A percentile compares a stretch with the other conserved stretches of the same genome.
Evolutionary conservation across 2,329 filamentous ascomycete species (phyloP).

Genomic region (Raffaelea albimanens): DNA sequence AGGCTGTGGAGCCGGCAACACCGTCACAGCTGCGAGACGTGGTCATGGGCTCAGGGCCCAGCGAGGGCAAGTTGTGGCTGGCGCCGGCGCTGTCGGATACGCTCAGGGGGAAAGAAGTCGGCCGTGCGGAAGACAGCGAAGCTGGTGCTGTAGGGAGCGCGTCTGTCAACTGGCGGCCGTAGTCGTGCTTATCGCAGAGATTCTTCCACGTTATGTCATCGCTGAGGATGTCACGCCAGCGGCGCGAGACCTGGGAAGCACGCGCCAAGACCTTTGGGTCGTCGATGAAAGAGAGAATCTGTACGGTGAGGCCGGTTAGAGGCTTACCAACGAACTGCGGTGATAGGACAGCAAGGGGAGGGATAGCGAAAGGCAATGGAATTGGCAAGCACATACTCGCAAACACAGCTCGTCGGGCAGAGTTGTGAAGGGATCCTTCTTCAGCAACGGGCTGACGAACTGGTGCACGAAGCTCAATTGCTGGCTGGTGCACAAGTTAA

Average conservation of each 20-base stretch:
- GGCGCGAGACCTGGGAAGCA: conserved; percentile 88
- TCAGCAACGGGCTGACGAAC: conserved; percentile 86
- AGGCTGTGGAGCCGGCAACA: conserved; percentile 24
- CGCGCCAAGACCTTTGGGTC: conserved; percentile 89
- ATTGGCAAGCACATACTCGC: conserved; percentile 46
- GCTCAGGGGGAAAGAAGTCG: conserved; percentile 21
- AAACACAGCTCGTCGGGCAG: conserved; percentile 90
- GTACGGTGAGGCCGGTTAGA: conserved; percentile 2
- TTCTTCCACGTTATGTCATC: conserved; percentile 99
- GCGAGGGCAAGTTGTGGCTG: conserved; percentile 34
- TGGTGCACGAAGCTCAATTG: conserved; percentile 93
- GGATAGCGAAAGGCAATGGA: no score
- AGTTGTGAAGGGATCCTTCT: conserved; percentile 91
- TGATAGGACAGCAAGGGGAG: neutral
- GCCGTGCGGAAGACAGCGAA: conserved; percentile 18
- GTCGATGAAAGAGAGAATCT: conserved; percentile 95
- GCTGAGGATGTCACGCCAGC: conserved; percentile 87
- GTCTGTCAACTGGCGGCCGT: conserved; percentile 52
- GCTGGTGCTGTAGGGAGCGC: conserved; percentile 25
- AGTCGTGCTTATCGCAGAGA: conserved; percentile 91
- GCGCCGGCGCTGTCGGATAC: conserved; percentile 22
- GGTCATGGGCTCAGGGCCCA: conserved; percentile 27
- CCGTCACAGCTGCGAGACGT: conserved; percentile 49
- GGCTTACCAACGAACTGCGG: neutral
- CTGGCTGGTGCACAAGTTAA: conserved; percentile 92